Base-by-base conservation (phyloP, 2,329 filamentous ascomycete genomes). In the Hypoxylon sp. region DNA sequence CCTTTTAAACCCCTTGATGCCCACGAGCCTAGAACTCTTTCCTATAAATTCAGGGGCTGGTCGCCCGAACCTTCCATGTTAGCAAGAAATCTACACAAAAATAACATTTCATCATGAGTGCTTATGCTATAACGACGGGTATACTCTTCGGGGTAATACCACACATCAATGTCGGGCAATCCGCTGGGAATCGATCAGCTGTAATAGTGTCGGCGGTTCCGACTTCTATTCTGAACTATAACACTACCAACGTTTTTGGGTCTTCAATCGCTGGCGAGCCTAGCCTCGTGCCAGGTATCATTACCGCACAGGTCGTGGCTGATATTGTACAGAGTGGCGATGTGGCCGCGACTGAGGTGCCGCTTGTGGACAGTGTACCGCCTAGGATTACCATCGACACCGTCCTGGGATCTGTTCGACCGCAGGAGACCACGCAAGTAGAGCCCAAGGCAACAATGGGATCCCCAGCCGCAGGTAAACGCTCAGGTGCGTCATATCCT, bases 371-470 rank as follows among this genome's bases (percentile, higher is more conserved):
- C 19, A 65, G 62, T 27, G 39, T 42, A 1, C 51, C 52, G 4
- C 31, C 31, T 21, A 56, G 24, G 15, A 46, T 65, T 24, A 59
- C 51, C 8, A 60, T 65, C 50, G 50, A 65, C 15, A 65, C 55
- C 1, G 17, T 65, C 7, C 24, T 21, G 7, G 31, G 50, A 24
- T 48, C 48, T 11, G 13, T 46, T 15, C 17, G 48, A 17, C 50
- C 48, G 1, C 55, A 54, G 13, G 35, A 50, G 17, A 60, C 60
- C 50, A 65, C 62, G 15, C 24, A 44, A n/a, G 44, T 8, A 11
- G 15, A 39, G 32, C 31, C 50, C 1, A 31, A 60, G n/a, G 27
- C 19, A 15, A 17, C 32, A 15, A 42, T 51, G 32, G 39, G 13
- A 19, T 13, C 44, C 2, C 17, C 46, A 11, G 60, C 37, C 1